Percentiles rank a stretch among this genome's conserved stretches.
phyloP scores from a whole-genome alignment of 2,329 filamentous ascomycete genomes.

The Fusarium nelsonii region DNA sequence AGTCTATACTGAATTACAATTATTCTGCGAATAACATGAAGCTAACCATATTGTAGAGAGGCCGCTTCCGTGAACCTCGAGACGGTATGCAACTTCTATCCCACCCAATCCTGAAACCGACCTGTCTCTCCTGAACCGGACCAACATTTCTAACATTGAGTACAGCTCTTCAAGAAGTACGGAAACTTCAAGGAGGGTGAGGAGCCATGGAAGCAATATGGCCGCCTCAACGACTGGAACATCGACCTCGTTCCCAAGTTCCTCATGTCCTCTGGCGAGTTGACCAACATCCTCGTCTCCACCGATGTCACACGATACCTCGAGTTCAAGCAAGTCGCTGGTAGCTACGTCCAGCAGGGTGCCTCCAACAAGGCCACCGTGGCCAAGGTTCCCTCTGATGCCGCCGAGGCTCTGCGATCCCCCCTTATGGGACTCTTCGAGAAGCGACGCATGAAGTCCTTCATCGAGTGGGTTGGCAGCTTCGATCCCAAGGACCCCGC shows the following conservation, averaged over 20 bases:
- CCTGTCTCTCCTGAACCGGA: conserved; percentile 25
- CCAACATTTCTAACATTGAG: conserved; percentile 40
- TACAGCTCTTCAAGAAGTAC: conserved; percentile 95
- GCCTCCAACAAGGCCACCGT: conserved; percentile 85
- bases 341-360: conserved; percentile 96
- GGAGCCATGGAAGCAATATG: conserved; percentile 98
- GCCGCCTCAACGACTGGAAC: conserved; percentile 98
- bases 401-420: conserved; percentile 88
- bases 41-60: conserved; percentile 68
- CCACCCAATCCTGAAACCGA: conserved; percentile 24
- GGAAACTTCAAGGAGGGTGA: conserved; percentile 82
- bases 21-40: not conserved
- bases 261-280: conserved; percentile 97
- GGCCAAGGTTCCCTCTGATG: conserved; percentile 96
- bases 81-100: conserved; percentile 69
- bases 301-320: conserved; percentile 92
- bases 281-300: conserved; percentile 98
- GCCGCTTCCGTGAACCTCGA: conserved; percentile 97
- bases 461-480: conserved; percentile 93
- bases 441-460: conserved; percentile 96
- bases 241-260: conserved; percentile 99
- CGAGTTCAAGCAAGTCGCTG: conserved; percentile 94
- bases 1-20: conserved; percentile 53
- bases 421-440: conserved; percentile 98
- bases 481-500: conserved; percentile 85